Percentiles rank a stretch among this genome's conserved stretches.
Conservation (phyloP, 768 basidiomycete species). For the Fistulinella prunicolor region DNA sequence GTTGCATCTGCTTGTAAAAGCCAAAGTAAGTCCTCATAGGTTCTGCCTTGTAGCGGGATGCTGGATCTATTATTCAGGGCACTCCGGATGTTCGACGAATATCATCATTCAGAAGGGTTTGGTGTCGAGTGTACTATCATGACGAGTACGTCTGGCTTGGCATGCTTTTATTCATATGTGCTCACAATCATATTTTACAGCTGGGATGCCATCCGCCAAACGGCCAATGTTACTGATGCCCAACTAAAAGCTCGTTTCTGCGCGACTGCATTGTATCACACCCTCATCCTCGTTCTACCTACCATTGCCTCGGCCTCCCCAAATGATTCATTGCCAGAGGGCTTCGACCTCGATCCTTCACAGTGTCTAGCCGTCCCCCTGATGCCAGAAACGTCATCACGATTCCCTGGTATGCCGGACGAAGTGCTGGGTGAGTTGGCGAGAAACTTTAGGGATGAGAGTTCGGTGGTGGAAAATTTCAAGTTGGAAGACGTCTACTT, state of each 20-base stretch:
- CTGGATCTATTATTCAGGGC: constrained; percentile 40
- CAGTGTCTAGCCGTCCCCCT: constrained; percentile 60
- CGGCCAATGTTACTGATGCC: constrained; percentile 71
- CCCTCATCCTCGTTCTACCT: constrained; percentile 49
- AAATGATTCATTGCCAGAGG: constrained; percentile 40
- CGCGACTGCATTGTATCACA: constrained; percentile 70
- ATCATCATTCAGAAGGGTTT: constrained; percentile 71
- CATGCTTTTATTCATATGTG: neutral
- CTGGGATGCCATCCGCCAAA: constrained; percentile 76
- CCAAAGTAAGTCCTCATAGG: constrained; percentile 41
- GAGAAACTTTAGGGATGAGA: constrained; percentile 61
- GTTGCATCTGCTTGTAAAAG: constrained; percentile 60
- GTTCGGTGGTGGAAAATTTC: constrained; percentile 54
- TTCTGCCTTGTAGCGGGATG: neutral
- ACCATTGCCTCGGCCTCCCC: constrained; percentile 23
- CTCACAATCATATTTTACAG: constrained; percentile 37
- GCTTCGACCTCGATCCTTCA: constrained; percentile 53
- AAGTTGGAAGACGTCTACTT: constrained; percentile 57
- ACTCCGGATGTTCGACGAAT: constrained; percentile 67
- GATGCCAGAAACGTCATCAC: constrained; percentile 56
- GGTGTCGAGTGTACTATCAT: constrained; percentile 85
- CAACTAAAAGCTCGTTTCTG: constrained; percentile 71
- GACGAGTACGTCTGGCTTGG: constrained; percentile 67
- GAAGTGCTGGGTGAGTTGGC: constrained; percentile 61
- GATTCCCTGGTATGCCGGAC: constrained; percentile 70